Evolutionary conservation across 345 rosid species (phyloP).

Genomic region (rapeseed (Brassica napus)): DNA sequence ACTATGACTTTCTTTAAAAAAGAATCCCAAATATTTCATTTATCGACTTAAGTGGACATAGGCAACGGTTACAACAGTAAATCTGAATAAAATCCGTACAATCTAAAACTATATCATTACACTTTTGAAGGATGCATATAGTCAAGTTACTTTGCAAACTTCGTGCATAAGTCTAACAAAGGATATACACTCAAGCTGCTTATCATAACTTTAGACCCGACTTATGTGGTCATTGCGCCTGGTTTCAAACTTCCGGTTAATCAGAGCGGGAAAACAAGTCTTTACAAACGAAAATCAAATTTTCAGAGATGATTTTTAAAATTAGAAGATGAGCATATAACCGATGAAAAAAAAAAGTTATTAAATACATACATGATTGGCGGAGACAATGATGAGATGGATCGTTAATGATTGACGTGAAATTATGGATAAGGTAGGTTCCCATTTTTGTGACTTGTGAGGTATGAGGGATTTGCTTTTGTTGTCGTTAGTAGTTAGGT

Average conservation of each 20-base stretch:
- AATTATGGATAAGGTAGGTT: slow-evolving; percentile 17
- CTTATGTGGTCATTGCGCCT: neutral
- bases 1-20: neutral
- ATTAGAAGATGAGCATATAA: neutral
- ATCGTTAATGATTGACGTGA: slow-evolving; percentile 19
- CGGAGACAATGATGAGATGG: slow-evolving; percentile 22
- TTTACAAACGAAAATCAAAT: neutral
- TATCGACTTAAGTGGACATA: neutral
- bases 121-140: no score
- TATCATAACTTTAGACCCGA: neutral
- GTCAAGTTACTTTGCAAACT: neutral
- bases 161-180: neutral
- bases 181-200: no score
- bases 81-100: neutral
- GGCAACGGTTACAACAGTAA: neutral
- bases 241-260: neutral
- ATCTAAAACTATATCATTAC: neutral
- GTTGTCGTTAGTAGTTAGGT: neutral
- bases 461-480: neutral
- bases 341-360: neutral
- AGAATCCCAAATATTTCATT: no score
- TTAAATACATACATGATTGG: slow-evolving; percentile 1
- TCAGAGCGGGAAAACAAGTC: neutral
- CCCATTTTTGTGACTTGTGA: neutral
- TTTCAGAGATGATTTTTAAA: neutral